Evolutionary conservation across 2,329 filamentous ascomycete species (phyloP), one percentile per base, ranked within the genome.

Genomic region (Apiospora sp.): DNA sequence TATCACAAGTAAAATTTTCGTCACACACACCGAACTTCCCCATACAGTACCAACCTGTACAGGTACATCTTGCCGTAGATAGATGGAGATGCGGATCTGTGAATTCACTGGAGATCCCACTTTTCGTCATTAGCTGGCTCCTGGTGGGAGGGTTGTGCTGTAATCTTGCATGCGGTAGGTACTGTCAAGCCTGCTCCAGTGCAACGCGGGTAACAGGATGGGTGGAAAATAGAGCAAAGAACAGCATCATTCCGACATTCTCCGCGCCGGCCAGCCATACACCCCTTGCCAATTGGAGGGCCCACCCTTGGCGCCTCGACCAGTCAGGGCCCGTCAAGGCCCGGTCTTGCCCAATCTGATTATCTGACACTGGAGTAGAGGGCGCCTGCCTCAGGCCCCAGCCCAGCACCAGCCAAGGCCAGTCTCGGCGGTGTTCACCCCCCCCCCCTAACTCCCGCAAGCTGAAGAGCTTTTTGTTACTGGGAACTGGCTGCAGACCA

Each of bases 271-370:
- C 58, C 58, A 64, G 58, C 58, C 58, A 64, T 41, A n/a, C 34
- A 64, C 34, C 58, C 58, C 58, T 64, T 64, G 58, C 58, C 30
- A 4, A 64, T 64, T 41, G 30, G 19, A 64, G 34, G 58, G 10
- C 34, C 58, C 58, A 41, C 58, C 58, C 34, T 64, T 64, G 58
- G 58, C 58, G 58, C 58, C 58, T 64, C 30, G 58, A 34, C 58
- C 58, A 64, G 58, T 64, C 34, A 64, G 22, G 58, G 22, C 58
- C 58, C 34, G 58, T 64, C 58, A 41, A 41, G 58, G 34, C 58
- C 58, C 58, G 58, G 58, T 64, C 58, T 64, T 64, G 58, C 34
- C 58, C 58, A 64, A 64, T 64, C 58, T 64, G 58, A 64, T 64
- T 64, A 64, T 64, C 58, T 41, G 58, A 64, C 30, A 37, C 58